Evolutionary conservation across 2,329 filamentous ascomycete genomes (phyloP).

Genomic region (Stagonosporopsis cucurbitacearum): DNA sequence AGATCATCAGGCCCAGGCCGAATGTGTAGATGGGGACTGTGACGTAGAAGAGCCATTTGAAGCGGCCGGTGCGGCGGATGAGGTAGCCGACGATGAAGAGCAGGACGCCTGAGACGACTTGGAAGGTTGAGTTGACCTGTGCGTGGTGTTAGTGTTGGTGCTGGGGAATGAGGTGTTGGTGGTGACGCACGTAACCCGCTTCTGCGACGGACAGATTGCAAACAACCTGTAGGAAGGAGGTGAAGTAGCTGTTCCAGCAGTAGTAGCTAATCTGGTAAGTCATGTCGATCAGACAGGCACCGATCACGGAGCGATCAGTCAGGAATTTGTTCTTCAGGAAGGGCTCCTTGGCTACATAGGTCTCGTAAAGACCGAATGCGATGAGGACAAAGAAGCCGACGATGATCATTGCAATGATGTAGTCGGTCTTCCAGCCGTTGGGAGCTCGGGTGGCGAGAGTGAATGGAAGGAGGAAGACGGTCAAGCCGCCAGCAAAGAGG

Average conservation of each 20-base stretch:
- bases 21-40: conserved; percentile 63
- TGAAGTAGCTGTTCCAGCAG: conserved; percentile 63
- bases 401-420: conserved; percentile 58
- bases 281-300: conserved; percentile 62
- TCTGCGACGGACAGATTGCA: conserved; percentile 62
- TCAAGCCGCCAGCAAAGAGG: conserved; percentile 53
- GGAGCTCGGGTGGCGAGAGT: conserved; percentile 59
- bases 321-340: conserved; percentile 65
- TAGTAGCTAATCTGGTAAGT: conserved; percentile 62
- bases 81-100: conserved; percentile 52
- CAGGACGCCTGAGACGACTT: conserved; percentile 60
- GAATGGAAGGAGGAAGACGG: conserved; percentile 56
- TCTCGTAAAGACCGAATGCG: conserved; percentile 61
- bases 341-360: conserved; percentile 52
- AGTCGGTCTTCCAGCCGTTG: conserved; percentile 58
- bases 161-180: background rate
- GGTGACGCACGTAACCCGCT: conserved; percentile 56
- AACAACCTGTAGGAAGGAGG: conserved; percentile 63
- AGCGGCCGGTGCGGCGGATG: conserved; percentile 63
- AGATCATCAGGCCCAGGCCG: conserved; percentile 65
- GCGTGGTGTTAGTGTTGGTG: background rate
- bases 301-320: conserved; percentile 67
- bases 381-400: conserved; percentile 57
- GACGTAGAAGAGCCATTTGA: conserved; percentile 66
- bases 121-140: conserved; percentile 60